Evolutionary conservation across 2,329 filamentous ascomycete species (phyloP).

Genomic region (Drechslerella stenobrocha): DNA sequence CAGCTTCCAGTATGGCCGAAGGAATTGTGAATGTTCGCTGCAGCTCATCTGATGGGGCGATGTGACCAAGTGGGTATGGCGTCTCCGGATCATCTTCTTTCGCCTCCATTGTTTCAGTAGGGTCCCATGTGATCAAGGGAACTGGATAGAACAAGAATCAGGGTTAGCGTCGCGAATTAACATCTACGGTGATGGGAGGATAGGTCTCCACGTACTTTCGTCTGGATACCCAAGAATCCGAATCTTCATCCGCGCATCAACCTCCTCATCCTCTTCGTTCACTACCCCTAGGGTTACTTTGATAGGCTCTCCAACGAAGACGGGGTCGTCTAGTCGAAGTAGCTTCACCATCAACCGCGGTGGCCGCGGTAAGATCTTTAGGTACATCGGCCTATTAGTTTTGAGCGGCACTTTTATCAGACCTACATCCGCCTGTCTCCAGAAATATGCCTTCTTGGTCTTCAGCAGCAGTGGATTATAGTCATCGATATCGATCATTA

Average conservation of each 20-base stretch:
- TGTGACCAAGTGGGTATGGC: constrained; percentile 23
- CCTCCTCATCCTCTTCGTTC: constrained; percentile 82
- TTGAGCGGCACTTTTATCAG: constrained; percentile 36
- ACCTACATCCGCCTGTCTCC: constrained; percentile 23
- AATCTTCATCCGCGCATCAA: constrained; percentile 71
- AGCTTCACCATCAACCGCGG: constrained; percentile 79
- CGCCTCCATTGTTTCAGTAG: constrained; percentile 24
- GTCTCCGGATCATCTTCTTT: constrained; percentile 39
- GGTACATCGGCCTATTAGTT: constrained; percentile 57
- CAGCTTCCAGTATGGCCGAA: constrained; percentile 50
- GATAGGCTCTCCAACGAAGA: constrained; percentile 82
- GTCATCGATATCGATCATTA: constrained; percentile 39
- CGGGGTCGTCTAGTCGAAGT: constrained; percentile 62
- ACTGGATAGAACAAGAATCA: constrained; percentile 27
- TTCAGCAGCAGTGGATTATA: constrained; percentile 39
- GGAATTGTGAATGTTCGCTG: constrained; percentile 50
- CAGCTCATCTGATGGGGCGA: constrained; percentile 39
- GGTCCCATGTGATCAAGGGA: constrained; percentile 42
- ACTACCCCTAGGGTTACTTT: constrained; percentile 69
- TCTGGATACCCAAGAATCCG: constrained; percentile 65
- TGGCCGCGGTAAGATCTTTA: constrained; percentile 81
- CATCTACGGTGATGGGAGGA: not conserved
- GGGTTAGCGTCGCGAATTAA: constrained; percentile 8
- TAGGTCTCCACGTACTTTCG: constrained; percentile 37
- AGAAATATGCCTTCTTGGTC: constrained; percentile 30